These are phyloP conservation scores for Penicillium lagena DNA, from an alignment of 495 filamentous ascomycete genomes.

Conservation along the genomic window DNA sequence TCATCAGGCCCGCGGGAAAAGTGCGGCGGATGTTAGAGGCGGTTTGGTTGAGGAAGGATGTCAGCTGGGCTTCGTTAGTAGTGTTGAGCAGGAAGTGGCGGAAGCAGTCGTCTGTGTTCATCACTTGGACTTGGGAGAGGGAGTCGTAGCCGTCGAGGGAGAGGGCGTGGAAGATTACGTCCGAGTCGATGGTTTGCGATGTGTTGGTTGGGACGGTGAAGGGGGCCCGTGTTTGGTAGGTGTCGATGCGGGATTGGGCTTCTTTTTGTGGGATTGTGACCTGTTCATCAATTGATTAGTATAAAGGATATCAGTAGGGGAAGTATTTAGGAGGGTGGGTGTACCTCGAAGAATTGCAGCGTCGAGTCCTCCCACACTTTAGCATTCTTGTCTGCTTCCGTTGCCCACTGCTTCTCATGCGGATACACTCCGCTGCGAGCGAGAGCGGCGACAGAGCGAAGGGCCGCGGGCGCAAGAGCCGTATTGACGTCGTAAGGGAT, in stretches of 20 bases:
- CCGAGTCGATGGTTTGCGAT: slow-evolving; percentile 29
- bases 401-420: slow-evolving; percentile 39
- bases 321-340: no score
- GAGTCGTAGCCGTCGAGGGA: slow-evolving; percentile 47
- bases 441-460: slow-evolving; percentile 50
- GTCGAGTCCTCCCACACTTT: slow-evolving; percentile 59
- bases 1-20: slow-evolving; percentile 56
- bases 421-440: slow-evolving; percentile 44
- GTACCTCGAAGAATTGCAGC: slow-evolving; percentile 47
- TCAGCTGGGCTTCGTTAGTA: slow-evolving; percentile 51
- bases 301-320: no score
- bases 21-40: slow-evolving; percentile 48
- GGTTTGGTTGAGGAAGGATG: slow-evolving; percentile 46
- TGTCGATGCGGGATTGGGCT: slow-evolving; percentile 37
- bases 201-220: slow-evolving; percentile 35
- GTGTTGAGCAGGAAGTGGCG: slow-evolving; percentile 57
- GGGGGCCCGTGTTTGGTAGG: slow-evolving; percentile 34
- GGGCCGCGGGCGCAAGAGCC: slow-evolving; percentile 53
- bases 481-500: slow-evolving; percentile 64
- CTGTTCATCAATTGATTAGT: no score
- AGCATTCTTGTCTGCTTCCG: slow-evolving; percentile 42
- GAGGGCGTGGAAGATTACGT: slow-evolving; percentile 50
- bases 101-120: slow-evolving; percentile 62
- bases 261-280: slow-evolving; percentile 24
- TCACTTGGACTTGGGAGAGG: slow-evolving; percentile 46